Percentiles rank a stretch among this genome's conserved stretches.
These are phyloP conservation scores for Passiflora organensis DNA, from an alignment of 345 rosid genomes.

Conservation along the genomic window DNA sequence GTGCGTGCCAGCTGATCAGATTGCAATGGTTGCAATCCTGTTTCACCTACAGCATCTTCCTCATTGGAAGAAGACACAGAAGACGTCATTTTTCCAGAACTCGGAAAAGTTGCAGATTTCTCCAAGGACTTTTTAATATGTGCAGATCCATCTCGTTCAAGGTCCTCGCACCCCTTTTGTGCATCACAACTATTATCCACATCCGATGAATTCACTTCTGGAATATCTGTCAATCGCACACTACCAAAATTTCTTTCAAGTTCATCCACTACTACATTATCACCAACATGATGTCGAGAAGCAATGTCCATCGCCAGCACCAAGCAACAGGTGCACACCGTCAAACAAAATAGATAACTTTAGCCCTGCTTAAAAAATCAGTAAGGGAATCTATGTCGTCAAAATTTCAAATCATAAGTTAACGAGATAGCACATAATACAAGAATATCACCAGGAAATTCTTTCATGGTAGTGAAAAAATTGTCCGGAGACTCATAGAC, in stretches of 20 bases:
- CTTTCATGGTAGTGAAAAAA: too few species aligned
- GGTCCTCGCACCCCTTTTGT: slow-evolving; percentile 30
- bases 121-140: slow-evolving; percentile 18
- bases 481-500: too few species aligned
- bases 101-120: slow-evolving; percentile 27
- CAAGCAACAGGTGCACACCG: background rate
- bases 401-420: background rate
- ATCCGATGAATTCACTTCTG: slow-evolving; percentile 25
- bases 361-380: background rate
- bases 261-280: slow-evolving; percentile 30
- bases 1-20: slow-evolving; percentile 27
- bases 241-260: slow-evolving; percentile 21
- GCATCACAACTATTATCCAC: slow-evolving; percentile 31
- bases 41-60: slow-evolving; percentile 32
- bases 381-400: background rate
- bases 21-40: slow-evolving; percentile 31
- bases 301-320: slow-evolving; percentile 34
- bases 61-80: slow-evolving; percentile 22
- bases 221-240: slow-evolving; percentile 23
- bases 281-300: slow-evolving; percentile 19
- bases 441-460: background rate
- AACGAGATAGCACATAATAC: background rate
- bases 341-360: background rate
- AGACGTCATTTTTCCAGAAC: slow-evolving; percentile 11
- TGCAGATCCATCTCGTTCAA: slow-evolving; percentile 15